Evolutionary conservation across 73 alveolate genomes (phyloP).

Genomic region (Uronychia setigera): DNA sequence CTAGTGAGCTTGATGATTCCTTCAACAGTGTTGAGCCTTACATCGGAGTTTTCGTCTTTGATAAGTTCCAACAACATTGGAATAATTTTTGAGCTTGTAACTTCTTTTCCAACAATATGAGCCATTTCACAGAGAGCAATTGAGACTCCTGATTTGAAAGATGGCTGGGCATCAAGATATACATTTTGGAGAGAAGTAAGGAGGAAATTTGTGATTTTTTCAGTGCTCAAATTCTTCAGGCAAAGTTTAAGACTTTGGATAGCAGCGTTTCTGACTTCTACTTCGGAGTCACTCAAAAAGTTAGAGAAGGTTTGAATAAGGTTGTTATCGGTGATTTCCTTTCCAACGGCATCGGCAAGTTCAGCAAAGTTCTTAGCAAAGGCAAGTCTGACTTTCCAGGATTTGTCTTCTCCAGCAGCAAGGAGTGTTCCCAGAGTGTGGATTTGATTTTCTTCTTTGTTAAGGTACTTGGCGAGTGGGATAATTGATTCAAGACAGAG

Average conservation of each 20-base stretch:
- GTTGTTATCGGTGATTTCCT: constrained; percentile 88
- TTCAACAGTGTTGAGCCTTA: constrained; percentile 87
- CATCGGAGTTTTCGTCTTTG: constrained; percentile 97
- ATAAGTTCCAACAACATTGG: constrained; percentile 87
- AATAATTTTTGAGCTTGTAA: constrained; percentile 77
- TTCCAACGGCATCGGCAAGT: constrained; percentile 95
- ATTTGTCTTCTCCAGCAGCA: constrained; percentile 95
- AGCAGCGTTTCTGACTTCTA: constrained; percentile 97
- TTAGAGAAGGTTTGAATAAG: constrained; percentile 89
- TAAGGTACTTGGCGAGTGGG: constrained; percentile 89
- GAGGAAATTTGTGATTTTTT: constrained; percentile 58
- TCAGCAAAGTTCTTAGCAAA: constrained; percentile 96
- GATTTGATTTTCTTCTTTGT: constrained; percentile 90
- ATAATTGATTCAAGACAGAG: constrained; percentile 90
- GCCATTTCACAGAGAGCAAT: constrained; percentile 90
- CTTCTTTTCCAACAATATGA: constrained; percentile 85
- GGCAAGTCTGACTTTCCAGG: constrained; percentile 98
- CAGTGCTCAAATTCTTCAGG: constrained; percentile 60
- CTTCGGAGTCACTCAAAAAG: constrained; percentile 93
- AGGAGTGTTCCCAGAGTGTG: constrained; percentile 89
- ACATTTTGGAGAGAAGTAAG: constrained; percentile 55
- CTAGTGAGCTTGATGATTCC: constrained; percentile 91
- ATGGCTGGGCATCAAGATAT: constrained; percentile 66
- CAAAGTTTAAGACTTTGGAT: constrained; percentile 69
- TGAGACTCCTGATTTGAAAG: constrained; percentile 84